Evolutionary conservation across 495 filamentous ascomycete species (phyloP), one percentile per base, ranked within the genome.

Genomic region (Xylaria grammica): DNA sequence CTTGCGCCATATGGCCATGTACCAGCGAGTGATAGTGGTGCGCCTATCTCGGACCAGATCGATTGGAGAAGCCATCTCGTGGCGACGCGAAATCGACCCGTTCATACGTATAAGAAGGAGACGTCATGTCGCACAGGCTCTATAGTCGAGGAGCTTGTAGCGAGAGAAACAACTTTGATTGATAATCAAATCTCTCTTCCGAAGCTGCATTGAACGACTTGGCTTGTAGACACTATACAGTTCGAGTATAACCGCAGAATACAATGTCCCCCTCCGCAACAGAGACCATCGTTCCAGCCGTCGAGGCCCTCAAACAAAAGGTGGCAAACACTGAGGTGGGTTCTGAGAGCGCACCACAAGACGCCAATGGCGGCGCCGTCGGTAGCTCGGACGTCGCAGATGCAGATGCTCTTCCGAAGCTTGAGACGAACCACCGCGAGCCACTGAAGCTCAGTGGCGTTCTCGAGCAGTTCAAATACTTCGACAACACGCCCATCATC

Each of bases 401-500:
- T 24, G 66, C 60, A 29, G 53, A 69, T 10, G 66, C 48, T 20
- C 60, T 64, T 22, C 70, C 72, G 1, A 63, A 68, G 30, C 66
- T 72, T 19, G 50, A 66, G 54, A 74, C 66, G 11, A 62, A 32
- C 42, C 72, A 75, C 29, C 62, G 57, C 46, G 67, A 71, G 36
- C 84, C 86, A 4, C 64, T 89, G 17, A 74, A 83, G 69, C 72
- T 77, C 11, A 81, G 71, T 17, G 86, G 85, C 13, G 72, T 75
- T 0, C 72, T 91, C 0, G 83, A 90, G 38, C 60, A 81, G 15
- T 88, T 84, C 68, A 76, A 88, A 44, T 80, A 79, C 13, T 85
- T 88, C 56, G 89, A 91, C 29, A 78, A 87, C 1, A 92, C 90
- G 3, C 88, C 89, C 0, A 72, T 87, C 8, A 90, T 92, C 67